Evolutionary conservation across 2,329 filamentous ascomycete species (phyloP).

Genomic region (Fonsecaea pugnacius): DNA sequence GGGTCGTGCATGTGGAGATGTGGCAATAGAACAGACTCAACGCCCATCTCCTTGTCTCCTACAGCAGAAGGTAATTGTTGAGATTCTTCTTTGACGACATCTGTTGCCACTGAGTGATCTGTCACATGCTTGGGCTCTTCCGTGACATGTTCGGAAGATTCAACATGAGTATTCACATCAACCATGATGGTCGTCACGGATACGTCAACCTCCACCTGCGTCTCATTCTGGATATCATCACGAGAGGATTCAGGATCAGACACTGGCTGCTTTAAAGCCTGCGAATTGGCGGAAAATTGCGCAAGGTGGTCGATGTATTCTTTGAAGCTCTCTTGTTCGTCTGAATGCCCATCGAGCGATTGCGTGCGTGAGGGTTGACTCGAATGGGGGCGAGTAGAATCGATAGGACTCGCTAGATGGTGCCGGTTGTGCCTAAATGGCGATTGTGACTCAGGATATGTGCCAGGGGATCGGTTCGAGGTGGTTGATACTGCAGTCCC

Average conservation of each 20-base stretch:
- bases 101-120: background rate
- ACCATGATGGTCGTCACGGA: background rate
- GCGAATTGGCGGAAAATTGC: constrained; percentile 3
- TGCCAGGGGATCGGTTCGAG: constrained; percentile 5
- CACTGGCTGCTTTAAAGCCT: background rate
- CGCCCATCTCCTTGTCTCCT: background rate
- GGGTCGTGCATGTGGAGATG: background rate
- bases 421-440: constrained; percentile 24
- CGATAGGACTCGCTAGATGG: constrained; percentile 1
- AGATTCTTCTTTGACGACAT: background rate
- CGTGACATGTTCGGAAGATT: background rate
- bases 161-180: background rate
- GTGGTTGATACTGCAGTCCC: constrained; percentile 5
- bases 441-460: constrained; percentile 25
- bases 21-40: background rate
- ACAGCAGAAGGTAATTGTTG: too few species aligned
- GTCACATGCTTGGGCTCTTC: background rate
- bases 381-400: constrained; percentile 15
- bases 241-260: background rate
- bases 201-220: background rate
- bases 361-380: constrained; percentile 4
- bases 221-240: background rate
- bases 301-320: constrained; percentile 12
- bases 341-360: constrained; percentile 24
- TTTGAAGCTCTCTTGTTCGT: constrained; percentile 9